Base-by-base conservation (phyloP, 495 filamentous ascomycete genomes). In the Daldinia loculata region DNA sequence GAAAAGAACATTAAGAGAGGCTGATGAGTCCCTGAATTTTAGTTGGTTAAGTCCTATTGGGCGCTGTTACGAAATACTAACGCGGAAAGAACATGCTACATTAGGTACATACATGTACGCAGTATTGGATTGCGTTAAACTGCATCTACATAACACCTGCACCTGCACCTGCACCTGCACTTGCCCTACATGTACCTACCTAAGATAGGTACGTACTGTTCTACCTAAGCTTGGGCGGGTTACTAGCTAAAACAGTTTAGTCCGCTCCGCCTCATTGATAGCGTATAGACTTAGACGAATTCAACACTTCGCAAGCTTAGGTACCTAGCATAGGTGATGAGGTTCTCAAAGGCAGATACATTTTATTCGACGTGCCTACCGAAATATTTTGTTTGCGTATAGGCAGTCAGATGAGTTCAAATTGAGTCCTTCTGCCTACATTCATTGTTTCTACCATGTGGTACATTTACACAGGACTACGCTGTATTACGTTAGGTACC, bases 21-120 rank as follows among this genome's bases (percentile, higher is more conserved):
- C 50, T 56, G 57, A 56, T 58, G 36, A 32, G 52, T 53, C 14
- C 50, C 24, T 53, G 50, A 26, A 24, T 53, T 53, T 53, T 53
- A 30, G 50, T 53, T 53, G 26, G 27, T 30, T 12, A 17, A 56
- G 56, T 63, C n/a, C 43, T 65, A 72, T 72, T 72, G 70, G 70
- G 56, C 14, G 6, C 17, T 58, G 24, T 53, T 72, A 72, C 70
- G 70, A 72, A 72, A 72, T 26, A 39, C 29, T 41, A 24, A 24
- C 56, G 34, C 32, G 32, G 56, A 39, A 34, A 24, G 19, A 48
- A 8, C 56, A n/a, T 58, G 30, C 17, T 58, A 19, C n/a, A n/a
- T n/a, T n/a, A n/a, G n/a, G n/a, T n/a, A n/a, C 55, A 7, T 45
- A 57, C 8, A 9, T 57, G 15, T 32, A 7, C 6, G 19, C 19